Evolutionary conservation across 73 alveolate species (phyloP).

Genomic region (Urostyla sp.): DNA sequence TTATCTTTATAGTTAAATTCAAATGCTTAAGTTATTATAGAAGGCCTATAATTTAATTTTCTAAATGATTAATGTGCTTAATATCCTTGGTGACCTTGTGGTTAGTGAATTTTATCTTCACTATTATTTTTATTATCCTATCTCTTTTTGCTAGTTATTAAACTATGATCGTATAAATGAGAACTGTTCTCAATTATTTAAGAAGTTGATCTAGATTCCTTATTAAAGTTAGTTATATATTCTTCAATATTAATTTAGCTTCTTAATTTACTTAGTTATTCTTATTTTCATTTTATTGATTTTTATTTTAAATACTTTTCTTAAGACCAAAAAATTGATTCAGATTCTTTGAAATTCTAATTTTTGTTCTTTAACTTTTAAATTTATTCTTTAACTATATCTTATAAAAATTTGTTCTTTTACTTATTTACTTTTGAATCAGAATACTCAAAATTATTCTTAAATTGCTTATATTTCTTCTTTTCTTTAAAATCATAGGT

Average conservation of each 20-base stretch:
- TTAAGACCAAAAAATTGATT: background rate
- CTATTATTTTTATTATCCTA: background rate
- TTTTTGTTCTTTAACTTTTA: background rate
- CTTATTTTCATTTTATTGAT: background rate
- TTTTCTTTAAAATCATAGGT: conserved; percentile 14
- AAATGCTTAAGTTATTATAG: no score
- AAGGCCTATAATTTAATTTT: conserved; percentile 25
- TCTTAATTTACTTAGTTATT: background rate
- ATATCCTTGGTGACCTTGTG: background rate
- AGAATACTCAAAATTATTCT: background rate
- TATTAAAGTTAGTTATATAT: background rate
- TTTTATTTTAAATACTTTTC: background rate
- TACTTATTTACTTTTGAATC: conserved; percentile 10
- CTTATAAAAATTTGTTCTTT: conserved; percentile 12
- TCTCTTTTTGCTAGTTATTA: background rate
- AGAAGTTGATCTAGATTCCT: background rate
- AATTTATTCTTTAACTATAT: conserved; percentile 18
- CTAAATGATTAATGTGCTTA: background rate
- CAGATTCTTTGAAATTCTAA: conserved; percentile 7
- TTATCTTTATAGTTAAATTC: no score
- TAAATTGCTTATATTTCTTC: conserved; percentile 5
- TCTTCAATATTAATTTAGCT: background rate
- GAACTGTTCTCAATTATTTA: background rate
- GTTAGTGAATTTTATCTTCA: background rate
- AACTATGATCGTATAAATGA: background rate